Base-by-base conservation (phyloP, 306 rosid genomes). In the Cicer bijugum region DNA sequence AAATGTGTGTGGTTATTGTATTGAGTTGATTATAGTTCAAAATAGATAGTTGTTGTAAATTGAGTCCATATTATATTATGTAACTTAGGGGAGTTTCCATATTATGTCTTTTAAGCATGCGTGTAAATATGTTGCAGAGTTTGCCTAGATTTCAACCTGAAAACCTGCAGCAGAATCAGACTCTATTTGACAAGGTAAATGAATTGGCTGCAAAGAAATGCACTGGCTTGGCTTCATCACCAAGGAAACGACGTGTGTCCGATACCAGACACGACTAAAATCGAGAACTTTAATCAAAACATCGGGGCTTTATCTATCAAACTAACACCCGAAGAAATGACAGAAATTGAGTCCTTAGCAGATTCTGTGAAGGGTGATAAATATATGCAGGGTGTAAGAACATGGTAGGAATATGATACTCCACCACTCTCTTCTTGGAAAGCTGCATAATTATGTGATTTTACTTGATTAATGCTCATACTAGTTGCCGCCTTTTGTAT, bases 221-320 rank as follows among this genome's bases (percentile, higher is more conserved):
- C 89, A 16, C 17, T 88, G 65, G 89, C 92, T 1, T 90, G 89
- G 92, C 81, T 88, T 80, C 92, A 84, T 39, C 90, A 90, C 71
- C 89, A 90, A 57, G 92, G 96, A 14, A 85, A 77, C 0, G 90
- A 88, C 1, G 89, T 88, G 66, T 82, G 86, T 35, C 92, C 96
- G 0, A 90, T 88, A 15, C 98, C 98, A 0, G 96, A 96, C 82
- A 92, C 97, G 19, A 92, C 97, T 1, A 88, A 88, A 78, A 69
- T 84, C 8, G 82, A 73, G 71, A 88, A 90, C 84, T 60, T 90
- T 0, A 71, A 90, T 55, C 80, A 89, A 52, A 92, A 92, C 58
- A 81, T 88, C 3, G 87, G 75, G 0, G 92, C 92, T 65, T 71
- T 92, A 37, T 82, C 89, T 0, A 75, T 92, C 11, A 88, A 88